phyloP scores from a whole-genome alignment of 2,329 filamentous ascomycete species.

The Aureobasidium sp. region DNA sequence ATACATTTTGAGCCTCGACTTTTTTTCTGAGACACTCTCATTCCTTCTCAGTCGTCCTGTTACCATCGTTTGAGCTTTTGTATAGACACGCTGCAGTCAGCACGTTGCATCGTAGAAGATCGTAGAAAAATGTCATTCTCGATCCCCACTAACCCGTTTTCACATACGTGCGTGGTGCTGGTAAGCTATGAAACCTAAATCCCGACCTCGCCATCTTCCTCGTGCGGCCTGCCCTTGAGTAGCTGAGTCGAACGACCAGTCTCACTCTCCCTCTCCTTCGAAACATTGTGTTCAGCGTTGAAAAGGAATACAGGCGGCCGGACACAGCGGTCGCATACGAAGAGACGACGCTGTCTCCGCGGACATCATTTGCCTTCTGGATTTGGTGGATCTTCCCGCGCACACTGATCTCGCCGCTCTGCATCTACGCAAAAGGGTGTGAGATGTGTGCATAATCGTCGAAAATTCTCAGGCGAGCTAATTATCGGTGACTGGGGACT shows the following conservation, averaged over 20 bases:
- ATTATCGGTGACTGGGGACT: not conserved
- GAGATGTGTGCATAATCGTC: too few species aligned
- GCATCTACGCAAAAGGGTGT: too few species aligned
- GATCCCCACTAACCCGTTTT: not conserved
- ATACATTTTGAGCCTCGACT: conserved; percentile 6
- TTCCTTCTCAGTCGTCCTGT: not conserved
- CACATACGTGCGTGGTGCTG: not conserved
- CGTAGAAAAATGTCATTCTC: not conserved
- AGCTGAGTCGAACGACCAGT: not conserved
- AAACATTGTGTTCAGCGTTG: too few species aligned
- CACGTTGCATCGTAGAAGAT: conserved; percentile 3
- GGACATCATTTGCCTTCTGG: too few species aligned
- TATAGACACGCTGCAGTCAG: not conserved
- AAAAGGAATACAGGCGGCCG: too few species aligned
- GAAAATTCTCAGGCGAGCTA: too few species aligned
- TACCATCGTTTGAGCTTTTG: not conserved
- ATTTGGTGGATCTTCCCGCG: too few species aligned
- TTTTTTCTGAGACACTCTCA: not conserved
- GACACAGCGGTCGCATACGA: too few species aligned
- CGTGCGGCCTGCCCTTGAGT: too few species aligned
- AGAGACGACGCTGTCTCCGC: too few species aligned
- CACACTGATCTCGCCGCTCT: too few species aligned
- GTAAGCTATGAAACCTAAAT: conserved; percentile 13
- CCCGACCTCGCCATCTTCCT: not conserved
- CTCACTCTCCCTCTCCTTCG: not conserved